Percentiles rank a stretch among this genome's conserved stretches.
Conservation (phyloP, 345 rosid species). For the Hypericum perforatum region DNA sequence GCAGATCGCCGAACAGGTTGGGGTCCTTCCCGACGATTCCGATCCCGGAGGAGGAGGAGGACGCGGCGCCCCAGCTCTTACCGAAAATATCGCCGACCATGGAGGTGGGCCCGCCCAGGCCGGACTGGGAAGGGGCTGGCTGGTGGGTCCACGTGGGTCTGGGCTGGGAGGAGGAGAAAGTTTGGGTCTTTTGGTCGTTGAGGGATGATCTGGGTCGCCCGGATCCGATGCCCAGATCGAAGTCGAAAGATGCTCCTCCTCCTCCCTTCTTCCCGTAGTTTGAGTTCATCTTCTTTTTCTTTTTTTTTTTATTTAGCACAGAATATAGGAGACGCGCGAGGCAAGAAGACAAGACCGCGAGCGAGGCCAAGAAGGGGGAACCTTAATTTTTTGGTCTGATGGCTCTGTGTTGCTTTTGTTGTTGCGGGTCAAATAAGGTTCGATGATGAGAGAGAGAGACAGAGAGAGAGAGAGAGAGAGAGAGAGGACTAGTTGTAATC, state of each 20-base stretch:
- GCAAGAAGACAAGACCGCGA: too few species aligned
- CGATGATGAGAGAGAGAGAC: too few species aligned
- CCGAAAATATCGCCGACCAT: slow-evolving; percentile 92
- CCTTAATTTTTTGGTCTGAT: too few species aligned
- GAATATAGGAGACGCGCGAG: too few species aligned
- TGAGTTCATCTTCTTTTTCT: slow-evolving; percentile 32
- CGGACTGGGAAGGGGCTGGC: slow-evolving; percentile 31
- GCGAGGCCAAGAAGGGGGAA: too few species aligned
- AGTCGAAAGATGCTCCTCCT: slow-evolving; percentile 39
- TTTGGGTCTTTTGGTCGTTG: slow-evolving; percentile 44
- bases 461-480: too few species aligned
- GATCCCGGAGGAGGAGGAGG: slow-evolving; percentile 29
- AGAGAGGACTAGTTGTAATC: too few species aligned
- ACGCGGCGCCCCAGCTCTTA: slow-evolving; percentile 62
- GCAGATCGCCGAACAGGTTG: slow-evolving; percentile 77
- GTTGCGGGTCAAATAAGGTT: too few species aligned
- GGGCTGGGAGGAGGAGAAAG: slow-evolving; percentile 61
- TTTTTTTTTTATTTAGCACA: neutral
- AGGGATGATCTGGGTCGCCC: slow-evolving; percentile 44
- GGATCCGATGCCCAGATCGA: slow-evolving; percentile 72
- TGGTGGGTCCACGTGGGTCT: slow-evolving; percentile 90
- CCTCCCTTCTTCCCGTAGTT: slow-evolving; percentile 33
- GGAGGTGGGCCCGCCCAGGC: slow-evolving; percentile 46
- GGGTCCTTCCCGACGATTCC: slow-evolving; percentile 66
- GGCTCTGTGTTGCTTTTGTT: too few species aligned